phyloP scores from a whole-genome alignment of 441 rosid species.

The Raphanus hybrid region DNA sequence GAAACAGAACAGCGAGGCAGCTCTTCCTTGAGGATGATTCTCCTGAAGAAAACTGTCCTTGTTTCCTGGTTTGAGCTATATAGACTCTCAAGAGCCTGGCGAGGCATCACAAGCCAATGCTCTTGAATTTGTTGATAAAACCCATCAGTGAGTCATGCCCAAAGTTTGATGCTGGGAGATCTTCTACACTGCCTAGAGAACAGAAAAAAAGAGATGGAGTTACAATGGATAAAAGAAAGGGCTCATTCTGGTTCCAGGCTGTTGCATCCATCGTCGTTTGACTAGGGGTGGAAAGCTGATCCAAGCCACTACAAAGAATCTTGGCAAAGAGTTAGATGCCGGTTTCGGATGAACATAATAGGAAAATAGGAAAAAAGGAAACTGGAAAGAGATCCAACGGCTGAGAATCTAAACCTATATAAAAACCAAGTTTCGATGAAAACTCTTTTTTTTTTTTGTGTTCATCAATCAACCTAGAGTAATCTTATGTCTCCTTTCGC shows the following conservation, averaged over 20 bases:
- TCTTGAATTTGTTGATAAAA: neutral
- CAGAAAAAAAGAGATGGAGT: too few species aligned
- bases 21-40: neutral
- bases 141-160: neutral
- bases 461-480: too few species aligned
- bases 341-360: neutral
- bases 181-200: neutral
- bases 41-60: neutral
- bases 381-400: too few species aligned
- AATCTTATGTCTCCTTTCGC: too few species aligned
- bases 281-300: neutral
- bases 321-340: neutral
- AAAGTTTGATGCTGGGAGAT: neutral
- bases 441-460: too few species aligned
- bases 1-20: neutral
- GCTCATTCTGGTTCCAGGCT: neutral
- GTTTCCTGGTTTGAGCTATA: neutral
- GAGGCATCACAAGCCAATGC: slow-evolving; percentile 1
- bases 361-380: too few species aligned
- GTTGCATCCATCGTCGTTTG: neutral
- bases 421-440: too few species aligned
- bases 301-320: neutral
- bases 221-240: neutral
- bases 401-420: too few species aligned
- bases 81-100: neutral